A percentile compares a stretch with the other conserved stretches of the same genome.
Conservation (phyloP, 192 early-diverging fungal genomes). For the Backusella liffmaniae region DNA sequence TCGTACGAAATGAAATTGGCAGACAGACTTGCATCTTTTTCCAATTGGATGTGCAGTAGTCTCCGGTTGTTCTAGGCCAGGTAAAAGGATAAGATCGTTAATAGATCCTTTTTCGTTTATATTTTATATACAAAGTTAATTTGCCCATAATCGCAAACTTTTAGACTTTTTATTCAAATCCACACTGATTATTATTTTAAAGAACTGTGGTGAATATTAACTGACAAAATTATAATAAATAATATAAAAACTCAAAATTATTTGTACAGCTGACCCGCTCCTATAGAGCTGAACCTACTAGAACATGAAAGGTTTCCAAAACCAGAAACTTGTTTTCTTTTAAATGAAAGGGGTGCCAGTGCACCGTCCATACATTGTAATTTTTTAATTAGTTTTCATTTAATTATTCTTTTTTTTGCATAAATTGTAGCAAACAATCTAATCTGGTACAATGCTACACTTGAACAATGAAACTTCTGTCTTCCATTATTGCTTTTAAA, state of each 20-base stretch:
- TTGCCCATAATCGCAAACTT: background rate
- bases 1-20: background rate
- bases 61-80: background rate
- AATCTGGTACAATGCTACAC: background rate
- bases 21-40: background rate
- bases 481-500: background rate
- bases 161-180: background rate
- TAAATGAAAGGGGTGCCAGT: background rate
- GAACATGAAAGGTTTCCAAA: background rate
- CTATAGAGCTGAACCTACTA: background rate
- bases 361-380: background rate
- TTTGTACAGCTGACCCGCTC: background rate
- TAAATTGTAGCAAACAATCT: background rate
- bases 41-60: background rate
- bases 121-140: background rate
- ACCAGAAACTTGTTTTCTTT: background rate
- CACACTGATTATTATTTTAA: background rate
- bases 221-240: background rate
- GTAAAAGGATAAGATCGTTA: background rate
- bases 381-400: background rate
- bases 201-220: background rate
- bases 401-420: background rate
- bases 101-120: background rate
- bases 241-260: background rate
- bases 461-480: background rate